A percentile compares a stretch with the other conserved stretches of the same genome.
These are phyloP conservation scores for Leucosporidium scottii DNA, from an alignment of 768 basidiomycete genomes.

Conservation along the genomic window DNA sequence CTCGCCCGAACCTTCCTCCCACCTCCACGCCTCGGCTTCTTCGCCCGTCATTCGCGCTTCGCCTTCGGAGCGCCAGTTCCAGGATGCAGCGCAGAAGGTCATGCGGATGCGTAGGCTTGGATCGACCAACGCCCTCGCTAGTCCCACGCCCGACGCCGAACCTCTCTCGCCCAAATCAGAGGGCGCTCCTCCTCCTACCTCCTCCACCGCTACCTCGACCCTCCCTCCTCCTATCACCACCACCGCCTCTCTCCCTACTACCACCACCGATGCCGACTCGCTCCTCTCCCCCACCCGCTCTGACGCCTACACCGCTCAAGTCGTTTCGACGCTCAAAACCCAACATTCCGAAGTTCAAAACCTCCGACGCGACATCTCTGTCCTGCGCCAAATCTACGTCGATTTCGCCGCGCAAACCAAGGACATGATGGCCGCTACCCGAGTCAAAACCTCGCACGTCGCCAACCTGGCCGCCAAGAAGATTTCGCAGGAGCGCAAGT, in stretches of 20 bases:
- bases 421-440: constrained; percentile 66
- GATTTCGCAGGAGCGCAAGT: constrained; percentile 76
- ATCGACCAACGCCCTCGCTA: constrained; percentile 46
- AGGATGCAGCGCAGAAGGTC: constrained; percentile 31
- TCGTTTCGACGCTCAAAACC: constrained; percentile 54
- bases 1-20: constrained; percentile 49
- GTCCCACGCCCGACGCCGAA: constrained; percentile 66
- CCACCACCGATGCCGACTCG: constrained; percentile 55
- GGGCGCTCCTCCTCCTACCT: not conserved
- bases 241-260: constrained; percentile 45
- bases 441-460: constrained; percentile 77
- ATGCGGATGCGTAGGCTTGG: constrained; percentile 17
- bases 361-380: constrained; percentile 81
- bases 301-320: constrained; percentile 4
- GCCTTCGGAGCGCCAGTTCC: constrained; percentile 37
- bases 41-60: not conserved
- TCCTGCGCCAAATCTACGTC: constrained; percentile 88
- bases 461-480: constrained; percentile 73
- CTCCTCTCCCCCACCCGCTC: constrained; percentile 34
- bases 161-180: not conserved
- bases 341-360: constrained; percentile 95
- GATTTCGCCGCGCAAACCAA: constrained; percentile 91
- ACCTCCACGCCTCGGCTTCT: constrained; percentile 8
- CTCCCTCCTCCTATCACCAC: not conserved
- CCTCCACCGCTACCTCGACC: no score